phyloP scores from a whole-genome alignment of 768 basidiomycete genomes.

The Psilocybe sp. region DNA sequence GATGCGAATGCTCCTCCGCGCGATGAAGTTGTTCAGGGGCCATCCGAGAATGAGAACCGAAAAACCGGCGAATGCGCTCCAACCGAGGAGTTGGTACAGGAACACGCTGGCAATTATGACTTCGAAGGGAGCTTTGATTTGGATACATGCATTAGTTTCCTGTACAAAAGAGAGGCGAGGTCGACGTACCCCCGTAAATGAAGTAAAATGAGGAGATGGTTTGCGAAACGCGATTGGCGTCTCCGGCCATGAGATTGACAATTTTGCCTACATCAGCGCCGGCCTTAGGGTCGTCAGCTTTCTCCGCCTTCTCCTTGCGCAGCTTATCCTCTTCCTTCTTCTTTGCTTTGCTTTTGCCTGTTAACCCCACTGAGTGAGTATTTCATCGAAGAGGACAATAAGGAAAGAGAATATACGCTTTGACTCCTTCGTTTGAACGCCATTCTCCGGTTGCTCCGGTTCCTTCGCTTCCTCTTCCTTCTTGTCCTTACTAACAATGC shows the following conservation, averaged over 20 bases:
- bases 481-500: constrained; percentile 49
- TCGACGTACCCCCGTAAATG: constrained; percentile 56
- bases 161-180: not conserved
- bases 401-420: constrained; percentile 14
- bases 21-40: constrained; percentile 69
- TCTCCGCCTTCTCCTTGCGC: constrained; percentile 33
- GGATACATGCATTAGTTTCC: not conserved
- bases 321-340: constrained; percentile 25
- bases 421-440: constrained; percentile 12
- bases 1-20: constrained; percentile 57
- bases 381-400: no score
- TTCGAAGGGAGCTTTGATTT: constrained; percentile 63
- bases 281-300: constrained; percentile 56
- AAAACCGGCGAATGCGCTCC: constrained; percentile 76
- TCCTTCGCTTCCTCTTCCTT: constrained; percentile 23
- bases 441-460: constrained; percentile 28
- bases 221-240: constrained; percentile 61
- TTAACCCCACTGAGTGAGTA: not conserved
- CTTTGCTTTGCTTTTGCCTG: constrained; percentile 30
- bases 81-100: constrained; percentile 71
- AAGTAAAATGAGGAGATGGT: constrained; percentile 58
- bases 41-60: constrained; percentile 61
- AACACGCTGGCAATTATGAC: constrained; percentile 69
- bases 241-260: constrained; percentile 84
- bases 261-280: constrained; percentile 90